Conservation (phyloP, 805 yeast genomes). For the Nakazawaea ishiwadae region DNA sequence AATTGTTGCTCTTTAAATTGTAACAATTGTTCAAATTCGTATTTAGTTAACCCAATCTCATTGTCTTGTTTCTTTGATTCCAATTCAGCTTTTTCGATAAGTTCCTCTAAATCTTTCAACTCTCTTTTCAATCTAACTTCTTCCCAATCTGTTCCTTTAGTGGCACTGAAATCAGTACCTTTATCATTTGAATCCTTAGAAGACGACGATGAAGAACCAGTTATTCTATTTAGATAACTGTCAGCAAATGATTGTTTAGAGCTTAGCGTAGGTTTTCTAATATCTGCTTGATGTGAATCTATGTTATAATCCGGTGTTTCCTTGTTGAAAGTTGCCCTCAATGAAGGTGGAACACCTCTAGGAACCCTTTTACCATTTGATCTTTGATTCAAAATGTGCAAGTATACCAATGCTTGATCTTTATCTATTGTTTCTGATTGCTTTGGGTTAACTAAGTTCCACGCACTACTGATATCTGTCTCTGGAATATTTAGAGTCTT, state of each 20-base stretch:
- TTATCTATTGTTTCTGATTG: conserved; percentile 83
- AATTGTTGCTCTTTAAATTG: conserved; percentile 69
- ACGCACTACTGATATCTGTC: conserved; percentile 81
- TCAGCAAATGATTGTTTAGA: conserved; percentile 44
- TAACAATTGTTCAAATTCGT: conserved; percentile 78
- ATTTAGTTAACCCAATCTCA: conserved; percentile 29
- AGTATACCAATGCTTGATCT: conserved; percentile 84
- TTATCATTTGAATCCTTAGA: conserved; percentile 23
- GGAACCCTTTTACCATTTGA: conserved; percentile 79
- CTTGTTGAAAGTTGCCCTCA: conserved; percentile 88
- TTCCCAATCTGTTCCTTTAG: conserved; percentile 89
- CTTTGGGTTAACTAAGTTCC: conserved; percentile 94
- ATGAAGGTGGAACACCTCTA: conserved; percentile 87
- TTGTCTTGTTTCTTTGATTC: conserved; percentile 30
- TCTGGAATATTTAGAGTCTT: conserved; percentile 70
- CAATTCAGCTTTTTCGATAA: conserved; percentile 51
- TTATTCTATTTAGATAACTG: conserved; percentile 47
- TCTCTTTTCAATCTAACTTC: conserved; percentile 79
- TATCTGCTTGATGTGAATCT: conserved; percentile 47
- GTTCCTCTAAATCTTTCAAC: conserved; percentile 66
- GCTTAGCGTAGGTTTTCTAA: conserved; percentile 16
- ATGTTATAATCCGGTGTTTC: conserved; percentile 72
- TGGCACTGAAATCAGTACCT: conserved; percentile 61
- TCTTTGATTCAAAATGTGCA: conserved; percentile 89
- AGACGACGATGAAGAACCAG: no score